Evolutionary conservation across 768 basidiomycete genomes (phyloP), one percentile per base, ranked within the genome.

Genomic region (Termitomyces sp.): DNA sequence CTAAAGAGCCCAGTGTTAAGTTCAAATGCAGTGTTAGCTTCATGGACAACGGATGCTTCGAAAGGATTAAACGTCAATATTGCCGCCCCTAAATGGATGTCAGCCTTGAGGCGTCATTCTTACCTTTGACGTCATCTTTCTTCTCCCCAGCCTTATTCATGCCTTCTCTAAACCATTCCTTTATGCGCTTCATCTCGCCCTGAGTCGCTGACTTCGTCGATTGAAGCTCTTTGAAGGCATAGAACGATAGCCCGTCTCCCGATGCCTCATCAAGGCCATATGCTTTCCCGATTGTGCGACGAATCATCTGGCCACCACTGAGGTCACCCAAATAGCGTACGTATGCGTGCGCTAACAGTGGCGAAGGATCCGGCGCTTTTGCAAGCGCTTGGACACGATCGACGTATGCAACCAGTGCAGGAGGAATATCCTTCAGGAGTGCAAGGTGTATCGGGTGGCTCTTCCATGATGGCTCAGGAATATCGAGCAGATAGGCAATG

Each of bases 291-390:
- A 91, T 68, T 34, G 75, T 76, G 42, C 81, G 75, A 24, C 83
- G 76, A 65, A 92, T 84, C 58, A 79, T 74, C 73, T 92, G 90
- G 1, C 91, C 90, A 5, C 90, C 90, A 45, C 85, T 87, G 33
- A 92, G 75, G 68, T 92, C 90, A 49, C 89, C 90, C 33, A 92
- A 79, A 70, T 92, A 92, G 34, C 89, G 81, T n/a, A 90, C 87
- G 65, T 92, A 92, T 1, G 90, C 78, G 69, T 92, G 91, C 0
- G 90, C 86, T 7, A 92, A 77, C 8, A 93, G 79, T 6, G 76
- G 70, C 0, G 80, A 71, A 12, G 77, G 83, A 65, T 79, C 80
- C 8, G 63, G 58, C 28, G 76, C 73, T 52, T 73, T 71, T 10
- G 77, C 67, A 42, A 88, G 72, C n/a, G 72, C 63, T 10, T 73